Evolutionary conservation across 441 rosid species (phyloP).

Genomic region (Populus hybrid): DNA sequence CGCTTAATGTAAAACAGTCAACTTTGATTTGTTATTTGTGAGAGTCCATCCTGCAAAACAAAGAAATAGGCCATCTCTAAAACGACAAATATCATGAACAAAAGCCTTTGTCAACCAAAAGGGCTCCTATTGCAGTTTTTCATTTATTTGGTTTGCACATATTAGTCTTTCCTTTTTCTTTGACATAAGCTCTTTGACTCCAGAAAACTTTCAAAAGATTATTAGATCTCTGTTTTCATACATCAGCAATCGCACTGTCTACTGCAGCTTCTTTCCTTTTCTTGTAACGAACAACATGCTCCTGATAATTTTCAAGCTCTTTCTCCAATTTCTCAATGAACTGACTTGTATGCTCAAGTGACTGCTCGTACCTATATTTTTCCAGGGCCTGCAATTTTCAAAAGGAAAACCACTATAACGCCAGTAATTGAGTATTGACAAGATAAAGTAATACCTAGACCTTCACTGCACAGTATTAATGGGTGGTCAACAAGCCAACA

Average conservation of each 20-base stretch:
- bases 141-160: background rate
- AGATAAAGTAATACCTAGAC: no score
- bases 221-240: background rate
- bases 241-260: background rate
- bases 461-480: background rate
- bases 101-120: background rate
- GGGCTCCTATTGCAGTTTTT: background rate
- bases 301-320: conserved; percentile 71
- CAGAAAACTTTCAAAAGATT: background rate
- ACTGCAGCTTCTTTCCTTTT: conserved; percentile 34
- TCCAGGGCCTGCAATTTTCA: conserved; percentile 63
- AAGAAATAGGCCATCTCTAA: background rate
- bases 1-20: no score
- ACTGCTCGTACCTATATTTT: conserved; percentile 69
- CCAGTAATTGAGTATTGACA: background rate
- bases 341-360: conserved; percentile 85
- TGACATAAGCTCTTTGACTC: background rate
- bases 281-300: conserved; percentile 53
- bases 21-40: background rate
- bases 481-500: background rate
- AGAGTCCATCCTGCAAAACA: background rate
- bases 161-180: no score
- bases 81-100: background rate
- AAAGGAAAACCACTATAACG: background rate
- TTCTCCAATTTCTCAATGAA: conserved; percentile 85